Base-by-base conservation (phyloP, 257 asterid genomes). In the Solanum clarkiae region DNA sequence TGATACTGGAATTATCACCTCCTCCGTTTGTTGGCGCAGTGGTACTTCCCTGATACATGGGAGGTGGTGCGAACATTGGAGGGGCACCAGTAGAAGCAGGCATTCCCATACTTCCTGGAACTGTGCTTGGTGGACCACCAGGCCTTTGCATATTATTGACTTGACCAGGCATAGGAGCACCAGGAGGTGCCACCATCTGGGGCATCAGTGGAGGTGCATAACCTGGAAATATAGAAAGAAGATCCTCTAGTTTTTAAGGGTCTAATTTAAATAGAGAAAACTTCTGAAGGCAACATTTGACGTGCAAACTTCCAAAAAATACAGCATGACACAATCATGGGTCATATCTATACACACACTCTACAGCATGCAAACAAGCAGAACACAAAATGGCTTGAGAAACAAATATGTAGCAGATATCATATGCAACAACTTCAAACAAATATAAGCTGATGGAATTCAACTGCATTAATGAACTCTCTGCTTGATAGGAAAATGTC, bases 111-210 rank as follows among this genome's bases (percentile, higher is more conserved):
- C 94, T 91, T 83, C 96, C 96, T 1, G 96, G 93, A 86, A 86
- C 77, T 80, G 93, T 91, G n/a, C 93, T 94, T 45, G 94, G 93
- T 26, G 90, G 88, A 7, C 87, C 86, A 26, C 84, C 22, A 2
- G 97, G 97, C 88, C 97, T 91, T 81, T 90, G 99, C 55, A 90
- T 89, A 49, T 95, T 94, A 55, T 94, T 95, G 87, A 90, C 83
- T 84, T 94, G 98, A 80, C 95, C 96, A 1, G 95, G 94, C 53
- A 88, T 22, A 36, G 94, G 93, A 44, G 94, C 91, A 84, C 93
- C 94, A 1, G 94, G 97, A 69, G 98, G 98, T 63, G 93, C 90
- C 82, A 87, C 15, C 97, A 93, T 94, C 70, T 89, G 93, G 47
- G 91, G 93, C 95, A 94, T 90, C 10, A 59, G 88, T 54, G 89